These are phyloP conservation scores for Schizochytrium sp. DNA, from an alignment of 108 stramenopile genomes.

Conservation along the genomic window DNA sequence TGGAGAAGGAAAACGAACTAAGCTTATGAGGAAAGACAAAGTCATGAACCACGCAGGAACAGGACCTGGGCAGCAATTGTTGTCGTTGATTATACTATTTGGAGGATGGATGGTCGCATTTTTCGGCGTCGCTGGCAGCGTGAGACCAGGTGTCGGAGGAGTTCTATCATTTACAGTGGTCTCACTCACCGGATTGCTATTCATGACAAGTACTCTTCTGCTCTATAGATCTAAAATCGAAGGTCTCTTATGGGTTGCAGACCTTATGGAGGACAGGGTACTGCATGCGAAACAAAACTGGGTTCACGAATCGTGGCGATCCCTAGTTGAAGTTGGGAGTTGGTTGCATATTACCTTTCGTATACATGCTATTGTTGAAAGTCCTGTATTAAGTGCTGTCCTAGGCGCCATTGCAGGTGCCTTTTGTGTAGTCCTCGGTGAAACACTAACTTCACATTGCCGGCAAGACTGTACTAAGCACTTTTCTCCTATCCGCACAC, in stretches of 20 bases:
- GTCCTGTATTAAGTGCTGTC: not conserved
- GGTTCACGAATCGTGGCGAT: conserved; percentile 2
- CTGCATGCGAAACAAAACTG: conserved; percentile 47
- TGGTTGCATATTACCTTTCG: conserved; percentile 46
- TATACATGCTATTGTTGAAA: not conserved
- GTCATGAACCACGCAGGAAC: too few relatives aligned
- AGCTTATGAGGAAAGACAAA: too few relatives aligned
- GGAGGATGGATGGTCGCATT: conserved; percentile 59
- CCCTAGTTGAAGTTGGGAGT: conserved; percentile 46
- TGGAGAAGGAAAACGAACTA: too few relatives aligned
- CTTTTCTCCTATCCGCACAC: not conserved
- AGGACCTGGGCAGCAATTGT: too few relatives aligned
- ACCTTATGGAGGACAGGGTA: conserved; percentile 43
- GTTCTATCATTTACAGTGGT: conserved; percentile 14
- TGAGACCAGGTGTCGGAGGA: conserved; percentile 38
- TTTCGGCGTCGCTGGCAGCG: conserved; percentile 34
- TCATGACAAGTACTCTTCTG: not conserved
- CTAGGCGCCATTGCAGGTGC: conserved; percentile 13
- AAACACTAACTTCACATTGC: not conserved
- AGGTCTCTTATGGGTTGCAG: conserved; percentile 39
- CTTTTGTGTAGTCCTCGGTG: conserved; percentile 41
- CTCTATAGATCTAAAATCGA: not conserved
- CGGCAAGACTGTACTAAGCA: not conserved
- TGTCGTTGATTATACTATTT: conserved; percentile 28
- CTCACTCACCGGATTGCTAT: not conserved